Evolutionary conservation across 306 rosid species (phyloP).

Genomic region (Purshia tridentata): DNA sequence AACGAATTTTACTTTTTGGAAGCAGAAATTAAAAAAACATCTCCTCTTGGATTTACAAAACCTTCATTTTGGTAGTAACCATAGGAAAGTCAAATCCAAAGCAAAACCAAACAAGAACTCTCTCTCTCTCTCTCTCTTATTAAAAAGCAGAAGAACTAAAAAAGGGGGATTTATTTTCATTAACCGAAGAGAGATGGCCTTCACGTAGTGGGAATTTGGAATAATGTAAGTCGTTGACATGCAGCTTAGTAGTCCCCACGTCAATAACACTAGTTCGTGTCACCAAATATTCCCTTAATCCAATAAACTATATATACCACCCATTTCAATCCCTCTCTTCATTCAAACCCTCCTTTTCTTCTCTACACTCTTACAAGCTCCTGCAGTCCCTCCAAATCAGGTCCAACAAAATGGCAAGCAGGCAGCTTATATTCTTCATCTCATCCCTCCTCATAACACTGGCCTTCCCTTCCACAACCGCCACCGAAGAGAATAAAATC

Average conservation of each 20-base stretch:
- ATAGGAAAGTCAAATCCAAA: too few relatives aligned
- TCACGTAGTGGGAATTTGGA: constrained; percentile 40
- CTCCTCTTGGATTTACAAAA: not conserved
- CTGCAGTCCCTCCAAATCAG: constrained; percentile 8
- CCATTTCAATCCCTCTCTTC: not conserved
- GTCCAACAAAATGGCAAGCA: constrained; percentile 49
- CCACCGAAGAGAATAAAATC: constrained; percentile 38
- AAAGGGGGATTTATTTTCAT: not conserved
- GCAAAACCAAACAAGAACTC: too few relatives aligned
- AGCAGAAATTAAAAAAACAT: too few relatives aligned
- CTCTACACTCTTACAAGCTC: constrained; percentile 15
- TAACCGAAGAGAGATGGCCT: constrained; percentile 32
- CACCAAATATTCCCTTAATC: not conserved
- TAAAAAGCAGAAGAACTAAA: too few relatives aligned
- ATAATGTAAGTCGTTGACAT: constrained; percentile 33
- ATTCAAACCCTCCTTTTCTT: not conserved
- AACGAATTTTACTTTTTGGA: too few relatives aligned
- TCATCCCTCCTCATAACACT: constrained; percentile 41
- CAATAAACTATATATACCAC: constrained; percentile 26
- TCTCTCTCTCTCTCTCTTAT: too few relatives aligned
- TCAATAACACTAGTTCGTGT: constrained; percentile 15
- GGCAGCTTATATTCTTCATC: constrained; percentile 32
- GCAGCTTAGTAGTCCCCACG: constrained; percentile 56
- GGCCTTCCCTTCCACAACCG: constrained; percentile 36
- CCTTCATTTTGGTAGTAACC: not conserved